Percentiles rank a stretch among this genome's conserved stretches.
phyloP scores from a whole-genome alignment of 1,139 yeast genomes.

The Geotrichum candidum region DNA sequence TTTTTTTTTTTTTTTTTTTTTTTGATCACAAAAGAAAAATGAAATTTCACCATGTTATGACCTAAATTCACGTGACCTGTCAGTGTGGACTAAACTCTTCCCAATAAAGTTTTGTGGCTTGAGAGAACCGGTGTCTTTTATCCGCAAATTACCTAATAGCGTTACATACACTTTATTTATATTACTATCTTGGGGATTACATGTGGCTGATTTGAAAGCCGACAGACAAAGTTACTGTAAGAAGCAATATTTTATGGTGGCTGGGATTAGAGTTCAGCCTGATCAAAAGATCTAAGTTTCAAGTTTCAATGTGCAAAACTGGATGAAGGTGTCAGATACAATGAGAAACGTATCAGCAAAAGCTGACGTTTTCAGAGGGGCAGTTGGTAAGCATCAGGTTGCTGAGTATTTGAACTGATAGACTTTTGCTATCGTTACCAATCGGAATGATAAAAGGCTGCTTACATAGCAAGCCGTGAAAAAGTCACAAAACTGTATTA shows the following conservation, averaged over 20 bases:
- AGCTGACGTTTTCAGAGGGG: not conserved
- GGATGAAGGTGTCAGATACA: not conserved
- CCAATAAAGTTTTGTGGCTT: not conserved
- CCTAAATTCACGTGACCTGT: constrained; percentile 14
- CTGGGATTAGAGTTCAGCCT: too few relatives aligned
- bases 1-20: not conserved
- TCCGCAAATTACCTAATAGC: not conserved
- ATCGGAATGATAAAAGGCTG: too few relatives aligned
- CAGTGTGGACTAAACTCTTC: not conserved
- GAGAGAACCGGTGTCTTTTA: not conserved
- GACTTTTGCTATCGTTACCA: too few relatives aligned
- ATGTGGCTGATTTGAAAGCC: not conserved
- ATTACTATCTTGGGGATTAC: not conserved
- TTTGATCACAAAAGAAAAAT: not conserved
- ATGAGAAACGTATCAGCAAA: too few relatives aligned
- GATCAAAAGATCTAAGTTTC: too few relatives aligned
- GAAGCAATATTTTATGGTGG: not conserved
- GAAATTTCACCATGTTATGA: constrained; percentile 12
- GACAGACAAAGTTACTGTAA: not conserved
- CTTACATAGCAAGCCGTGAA: too few relatives aligned
- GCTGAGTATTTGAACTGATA: too few relatives aligned
- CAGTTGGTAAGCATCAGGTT: too few relatives aligned
- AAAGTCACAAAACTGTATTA: too few relatives aligned
- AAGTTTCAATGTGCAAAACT: too few relatives aligned
- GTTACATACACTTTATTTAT: too few relatives aligned